Percentiles rank a stretch among this genome's conserved stretches.
phyloP scores from a whole-genome alignment of 352 stramenopile genomes.

The Globisporangium paroecandrum region DNA sequence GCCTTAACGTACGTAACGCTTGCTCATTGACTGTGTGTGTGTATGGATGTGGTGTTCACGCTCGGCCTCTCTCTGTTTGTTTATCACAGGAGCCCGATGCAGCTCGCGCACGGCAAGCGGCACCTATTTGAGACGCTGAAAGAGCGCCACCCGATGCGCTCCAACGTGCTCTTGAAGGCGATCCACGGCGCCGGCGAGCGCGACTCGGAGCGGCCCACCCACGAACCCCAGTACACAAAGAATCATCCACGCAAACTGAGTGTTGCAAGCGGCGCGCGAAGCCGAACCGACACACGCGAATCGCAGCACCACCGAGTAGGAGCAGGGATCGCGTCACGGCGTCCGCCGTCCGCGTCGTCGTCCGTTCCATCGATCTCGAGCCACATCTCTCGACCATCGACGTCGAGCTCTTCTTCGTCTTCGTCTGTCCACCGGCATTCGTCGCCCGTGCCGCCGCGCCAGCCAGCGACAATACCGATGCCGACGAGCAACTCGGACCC shows the following conservation, averaged over 20 bases:
- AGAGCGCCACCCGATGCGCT: conserved; percentile 14
- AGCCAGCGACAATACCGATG: conserved; percentile 3
- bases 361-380: conserved; percentile 13
- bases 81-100: conserved; percentile 8
- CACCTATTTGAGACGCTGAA: conserved; percentile 20
- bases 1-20: conserved; percentile 6
- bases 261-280: background rate
- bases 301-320: background rate
- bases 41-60: background rate
- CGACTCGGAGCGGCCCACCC: background rate
- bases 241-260: background rate
- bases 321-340: background rate
- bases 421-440: conserved; percentile 14
- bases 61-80: background rate
- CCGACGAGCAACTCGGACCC: conserved; percentile 17
- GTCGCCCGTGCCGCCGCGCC: conserved; percentile 11
- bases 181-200: conserved; percentile 1
- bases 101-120: conserved; percentile 14
- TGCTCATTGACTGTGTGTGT: background rate
- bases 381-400: conserved; percentile 11
- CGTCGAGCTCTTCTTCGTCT: background rate
- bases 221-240: background rate
- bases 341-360: conserved; percentile 5
- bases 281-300: background rate
- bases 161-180: conserved; percentile 11